phyloP scores from a whole-genome alignment of 2,329 filamentous ascomycete genomes.

The Leptographium lundbergii region DNA sequence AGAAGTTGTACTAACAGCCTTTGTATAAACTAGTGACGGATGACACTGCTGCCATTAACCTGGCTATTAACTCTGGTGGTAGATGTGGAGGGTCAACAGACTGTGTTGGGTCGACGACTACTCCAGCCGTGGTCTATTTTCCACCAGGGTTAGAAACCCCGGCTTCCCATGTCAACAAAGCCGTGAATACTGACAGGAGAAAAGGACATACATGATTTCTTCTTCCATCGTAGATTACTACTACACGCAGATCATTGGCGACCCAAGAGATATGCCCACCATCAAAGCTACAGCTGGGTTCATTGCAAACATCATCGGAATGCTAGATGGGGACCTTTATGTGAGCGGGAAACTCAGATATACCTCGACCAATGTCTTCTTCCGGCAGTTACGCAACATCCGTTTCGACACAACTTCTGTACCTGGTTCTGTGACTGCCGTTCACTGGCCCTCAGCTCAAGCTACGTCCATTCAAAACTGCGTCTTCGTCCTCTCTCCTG shows the following conservation, averaged over 20 bases:
- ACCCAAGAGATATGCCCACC: constrained; percentile 13
- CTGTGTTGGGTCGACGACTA: constrained; percentile 11
- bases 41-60: constrained; percentile 59
- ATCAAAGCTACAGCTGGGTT: constrained; percentile 29
- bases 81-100: constrained; percentile 16
- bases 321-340: constrained; percentile 37
- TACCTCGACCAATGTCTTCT: constrained; percentile 42
- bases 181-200: not conserved
- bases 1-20: not conserved
- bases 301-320: constrained; percentile 22
- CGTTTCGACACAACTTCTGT: constrained; percentile 13
- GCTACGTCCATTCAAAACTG: constrained; percentile 48
- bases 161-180: not conserved
- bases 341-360: constrained; percentile 28
- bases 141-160: constrained; percentile 9
- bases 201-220: constrained; percentile 14
- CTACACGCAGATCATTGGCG: constrained; percentile 14
- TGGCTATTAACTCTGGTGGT: constrained; percentile 39
- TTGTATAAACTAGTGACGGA: constrained; percentile 36
- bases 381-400: constrained; percentile 15
- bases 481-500: constrained; percentile 36
- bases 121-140: constrained; percentile 14
- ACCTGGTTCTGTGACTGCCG: constrained; percentile 14
- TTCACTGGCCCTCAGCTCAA: constrained; percentile 59
- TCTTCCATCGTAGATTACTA: constrained; percentile 14